Evolutionary conservation across 2,329 filamentous ascomycete genomes (phyloP).

Genomic region (Endothia cerciana): DNA sequence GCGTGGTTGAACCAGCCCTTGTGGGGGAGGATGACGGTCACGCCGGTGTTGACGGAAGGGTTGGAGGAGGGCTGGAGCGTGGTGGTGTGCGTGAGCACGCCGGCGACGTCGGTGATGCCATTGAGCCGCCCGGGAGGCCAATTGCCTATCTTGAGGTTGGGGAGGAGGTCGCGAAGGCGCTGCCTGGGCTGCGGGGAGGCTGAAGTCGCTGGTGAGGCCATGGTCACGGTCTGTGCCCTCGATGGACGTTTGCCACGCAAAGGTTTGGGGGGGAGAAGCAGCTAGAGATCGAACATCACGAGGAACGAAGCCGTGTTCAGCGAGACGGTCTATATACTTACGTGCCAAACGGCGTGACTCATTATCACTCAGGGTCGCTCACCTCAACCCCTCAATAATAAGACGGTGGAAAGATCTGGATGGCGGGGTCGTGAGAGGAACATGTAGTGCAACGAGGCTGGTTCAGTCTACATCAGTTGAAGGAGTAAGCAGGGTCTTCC

Average conservation of each 20-base stretch:
- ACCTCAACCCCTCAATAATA: background rate
- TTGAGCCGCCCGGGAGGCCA: slow-evolving; percentile 51
- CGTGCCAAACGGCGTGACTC: background rate
- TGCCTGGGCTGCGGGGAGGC: slow-evolving; percentile 30
- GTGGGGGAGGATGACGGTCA: slow-evolving; percentile 54
- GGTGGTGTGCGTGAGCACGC: slow-evolving; percentile 51
- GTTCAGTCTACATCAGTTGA: background rate
- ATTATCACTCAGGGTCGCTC: background rate
- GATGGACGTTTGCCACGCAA: too few relatives aligned
- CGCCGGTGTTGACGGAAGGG: slow-evolving; percentile 48
- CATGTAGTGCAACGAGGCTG: background rate
- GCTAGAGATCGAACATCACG: background rate
- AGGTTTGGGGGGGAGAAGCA: too few relatives aligned
- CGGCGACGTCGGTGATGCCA: slow-evolving; percentile 55
- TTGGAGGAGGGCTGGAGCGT: slow-evolving; percentile 40
- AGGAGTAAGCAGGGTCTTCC: too few relatives aligned
- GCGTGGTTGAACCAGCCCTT: slow-evolving; percentile 48
- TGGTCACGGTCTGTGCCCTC: background rate
- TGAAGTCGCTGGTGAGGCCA: slow-evolving; percentile 7
- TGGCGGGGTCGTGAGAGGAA: background rate
- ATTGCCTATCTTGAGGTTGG: slow-evolving; percentile 47
- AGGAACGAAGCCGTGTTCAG: background rate
- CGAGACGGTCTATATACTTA: background rate
- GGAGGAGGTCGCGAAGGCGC: slow-evolving; percentile 50
- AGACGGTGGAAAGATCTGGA: background rate